phyloP scores from a whole-genome alignment of 495 filamentous ascomycete genomes.

The Penicillium mononematosum region DNA sequence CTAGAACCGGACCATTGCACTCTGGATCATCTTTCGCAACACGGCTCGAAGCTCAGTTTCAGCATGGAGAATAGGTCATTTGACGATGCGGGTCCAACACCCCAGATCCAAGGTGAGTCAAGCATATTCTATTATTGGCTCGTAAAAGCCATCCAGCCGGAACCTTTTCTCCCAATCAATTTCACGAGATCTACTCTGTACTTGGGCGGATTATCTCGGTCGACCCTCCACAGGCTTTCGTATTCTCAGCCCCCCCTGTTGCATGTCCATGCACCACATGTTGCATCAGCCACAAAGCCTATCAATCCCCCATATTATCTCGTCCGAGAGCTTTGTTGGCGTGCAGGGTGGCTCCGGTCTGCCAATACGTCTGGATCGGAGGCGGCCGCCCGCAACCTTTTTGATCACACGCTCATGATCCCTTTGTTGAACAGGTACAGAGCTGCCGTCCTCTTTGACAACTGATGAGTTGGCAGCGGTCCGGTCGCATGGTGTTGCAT shows the following conservation, averaged over 20 bases:
- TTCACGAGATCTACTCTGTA: conserved; percentile 7
- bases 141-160: conserved; percentile 2
- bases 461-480: conserved; percentile 37
- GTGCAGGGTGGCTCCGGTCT: conserved; percentile 13
- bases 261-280: conserved; percentile 15
- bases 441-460: conserved; percentile 10
- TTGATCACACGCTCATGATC: conserved; percentile 38
- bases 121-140: conserved; percentile 12
- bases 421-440: conserved; percentile 23
- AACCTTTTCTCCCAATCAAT: conserved; percentile 15
- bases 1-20: conserved; percentile 3
- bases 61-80: conserved; percentile 27
- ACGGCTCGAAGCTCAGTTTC: conserved; percentile 15
- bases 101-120: conserved; percentile 26
- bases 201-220: conserved; percentile 3
- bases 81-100: conserved; percentile 27
- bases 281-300: conserved; percentile 13
- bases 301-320: conserved; percentile 4
- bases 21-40: conserved; percentile 6
- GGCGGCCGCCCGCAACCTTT: conserved; percentile 34
- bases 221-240: conserved; percentile 5
- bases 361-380: conserved; percentile 16
- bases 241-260: conserved; percentile 13
- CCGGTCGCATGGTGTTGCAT: conserved; percentile 31
- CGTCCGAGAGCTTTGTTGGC: conserved; percentile 13